Evolutionary conservation across 2,329 filamentous ascomycete genomes (phyloP), one percentile per base, ranked within the genome.

Genomic region (Beauveria sp.): DNA sequence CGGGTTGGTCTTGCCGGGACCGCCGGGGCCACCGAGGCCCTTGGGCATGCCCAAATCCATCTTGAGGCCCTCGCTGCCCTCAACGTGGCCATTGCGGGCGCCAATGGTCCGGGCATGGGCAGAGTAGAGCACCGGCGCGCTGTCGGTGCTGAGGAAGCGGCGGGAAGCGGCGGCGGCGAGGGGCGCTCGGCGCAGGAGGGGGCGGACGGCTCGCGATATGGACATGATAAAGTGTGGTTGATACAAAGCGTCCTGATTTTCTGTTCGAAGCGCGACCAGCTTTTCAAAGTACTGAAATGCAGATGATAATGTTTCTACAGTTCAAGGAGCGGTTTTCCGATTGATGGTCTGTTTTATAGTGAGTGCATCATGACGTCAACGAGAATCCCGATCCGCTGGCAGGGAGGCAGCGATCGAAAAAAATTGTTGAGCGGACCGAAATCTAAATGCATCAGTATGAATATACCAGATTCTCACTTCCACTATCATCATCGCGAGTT

Each of bases 31-130:
- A 46, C 75, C 75, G 14, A 79, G 71, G 1, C 70, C 71, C 64
- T 77, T 77, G 60, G 76, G 71, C 76, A 77, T 77, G 20, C 72
- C 73, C 1, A 77, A 71, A 37, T 77, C 73, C 12, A 70, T 59
- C 40, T 63, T 54, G 41, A 70, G 68, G 62, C 68, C 67, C 62
- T 70, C 69, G 44, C 61, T 61, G 65, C 68, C 69, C 6, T 69
- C 55, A 28, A 69, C 63, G 50, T 67, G 66, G 46, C 69, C 69
- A 6, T 67, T 66, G 24, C 75, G 72, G 20, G 75, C 75, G 46
- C 75, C 75, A 12, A 73, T 66, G 18, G 76, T 73, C 26, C 70
- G 72, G 5, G 74, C 73, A 48, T 68, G 71, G 5, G 73, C 72
- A 0, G 73, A 67, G 65, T 76, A 76, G 3, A 77, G 70, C 12